Evolutionary conservation across 208 protist genomes (phyloP).

Genomic region (Crithidia sp.): DNA sequence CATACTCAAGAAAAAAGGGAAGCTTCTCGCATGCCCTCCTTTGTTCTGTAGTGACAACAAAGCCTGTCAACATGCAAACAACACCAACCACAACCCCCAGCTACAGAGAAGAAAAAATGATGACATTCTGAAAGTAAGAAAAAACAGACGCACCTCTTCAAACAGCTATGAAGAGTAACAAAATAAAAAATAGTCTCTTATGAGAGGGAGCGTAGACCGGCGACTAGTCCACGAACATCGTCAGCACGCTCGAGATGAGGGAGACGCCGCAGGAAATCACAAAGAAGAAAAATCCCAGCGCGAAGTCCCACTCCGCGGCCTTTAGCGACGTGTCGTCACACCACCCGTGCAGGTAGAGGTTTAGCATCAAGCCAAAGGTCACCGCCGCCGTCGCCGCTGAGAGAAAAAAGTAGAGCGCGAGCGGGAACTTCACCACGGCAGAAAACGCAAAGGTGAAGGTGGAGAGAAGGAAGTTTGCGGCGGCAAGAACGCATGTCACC

Average conservation of each 20-base stretch:
- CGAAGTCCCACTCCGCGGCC: conserved; percentile 24
- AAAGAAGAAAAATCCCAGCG: conserved; percentile 29
- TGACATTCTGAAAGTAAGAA: neutral
- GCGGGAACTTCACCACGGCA: conserved; percentile 40
- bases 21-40: no score
- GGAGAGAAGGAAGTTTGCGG: conserved; percentile 44
- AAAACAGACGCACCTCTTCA: neutral
- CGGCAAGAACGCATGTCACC: conserved; percentile 42
- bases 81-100: neutral
- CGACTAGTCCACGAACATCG: conserved; percentile 19
- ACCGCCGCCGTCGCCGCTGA: conserved; percentile 20
- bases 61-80: no score
- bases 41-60: no score
- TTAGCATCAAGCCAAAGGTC: conserved; percentile 33
- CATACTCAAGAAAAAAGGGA: neutral
- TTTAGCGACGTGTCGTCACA: conserved; percentile 32
- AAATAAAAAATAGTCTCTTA: neutral
- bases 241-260: conserved; percentile 29
- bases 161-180: neutral
- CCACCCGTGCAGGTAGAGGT: conserved; percentile 56
- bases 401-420: conserved; percentile 47
- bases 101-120: neutral
- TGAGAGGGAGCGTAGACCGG: neutral
- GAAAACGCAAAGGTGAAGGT: conserved; percentile 41
- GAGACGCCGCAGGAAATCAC: conserved; percentile 30